These are phyloP conservation scores for Aspergillus felis DNA, from an alignment of 2,329 filamentous ascomycete species.

Conservation along the genomic window DNA sequence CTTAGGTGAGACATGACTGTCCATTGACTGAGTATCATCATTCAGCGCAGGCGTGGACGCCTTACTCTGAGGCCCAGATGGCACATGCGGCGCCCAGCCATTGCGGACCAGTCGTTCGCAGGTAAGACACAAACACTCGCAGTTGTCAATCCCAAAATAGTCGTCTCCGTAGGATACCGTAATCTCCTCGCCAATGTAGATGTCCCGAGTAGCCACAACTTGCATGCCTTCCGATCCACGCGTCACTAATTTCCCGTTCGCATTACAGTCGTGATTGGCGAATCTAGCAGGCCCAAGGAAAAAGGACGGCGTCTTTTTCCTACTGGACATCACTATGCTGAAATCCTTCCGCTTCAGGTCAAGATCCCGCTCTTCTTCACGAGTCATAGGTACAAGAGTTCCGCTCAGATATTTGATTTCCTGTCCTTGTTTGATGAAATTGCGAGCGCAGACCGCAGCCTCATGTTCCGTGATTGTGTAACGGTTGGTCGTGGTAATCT, in stretches of 20 bases:
- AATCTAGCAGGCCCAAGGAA: slow-evolving; percentile 95
- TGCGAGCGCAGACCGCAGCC: slow-evolving; percentile 78
- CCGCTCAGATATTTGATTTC: slow-evolving; percentile 87
- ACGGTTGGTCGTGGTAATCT: slow-evolving; percentile 88
- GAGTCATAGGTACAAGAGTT: slow-evolving; percentile 87
- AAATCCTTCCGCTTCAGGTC: slow-evolving; percentile 85
- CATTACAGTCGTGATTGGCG: slow-evolving; percentile 93
- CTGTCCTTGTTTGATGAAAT: slow-evolving; percentile 74
- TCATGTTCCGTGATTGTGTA: slow-evolving; percentile 91
- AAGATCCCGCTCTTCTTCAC: slow-evolving; percentile 81
- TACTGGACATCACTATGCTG: slow-evolving; percentile 90
- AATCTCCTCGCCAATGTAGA: slow-evolving; percentile 86
- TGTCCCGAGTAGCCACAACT: slow-evolving; percentile 77
- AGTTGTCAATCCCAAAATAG: slow-evolving; percentile 93
- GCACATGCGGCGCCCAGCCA: slow-evolving; percentile 66
- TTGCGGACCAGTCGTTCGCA: slow-evolving; percentile 75
- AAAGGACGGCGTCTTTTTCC: slow-evolving; percentile 83
- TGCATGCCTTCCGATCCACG: slow-evolving; percentile 83
- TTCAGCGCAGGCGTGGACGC: slow-evolving; percentile 29
- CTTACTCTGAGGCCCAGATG: slow-evolving; percentile 32
- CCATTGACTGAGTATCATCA: slow-evolving; percentile 18
- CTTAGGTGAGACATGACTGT: slow-evolving; percentile 17
- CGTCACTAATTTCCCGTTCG: slow-evolving; percentile 84
- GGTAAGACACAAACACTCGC: slow-evolving; percentile 85
- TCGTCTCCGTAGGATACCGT: slow-evolving; percentile 94